Evolutionary conservation across 306 rosid species (phyloP), one percentile per base, ranked within the genome.

Genomic region (Cucurbita ficifolia): DNA sequence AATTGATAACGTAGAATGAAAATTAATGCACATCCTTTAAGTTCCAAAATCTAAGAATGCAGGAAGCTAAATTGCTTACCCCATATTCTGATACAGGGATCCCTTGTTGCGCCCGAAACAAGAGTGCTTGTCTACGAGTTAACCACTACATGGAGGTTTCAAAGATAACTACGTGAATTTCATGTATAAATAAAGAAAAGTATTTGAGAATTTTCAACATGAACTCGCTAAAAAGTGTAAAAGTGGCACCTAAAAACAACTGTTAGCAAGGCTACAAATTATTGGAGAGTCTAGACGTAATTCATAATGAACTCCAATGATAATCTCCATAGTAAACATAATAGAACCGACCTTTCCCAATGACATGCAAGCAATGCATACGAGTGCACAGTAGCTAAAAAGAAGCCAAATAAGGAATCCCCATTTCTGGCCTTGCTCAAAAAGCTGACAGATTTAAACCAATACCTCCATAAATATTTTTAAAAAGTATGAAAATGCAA

Each of bases 371-470:
- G 96, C 92, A 85, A 94, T 81, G 82, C 96, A 91, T 69, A 88
- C 50, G 14, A 94, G 92, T 56, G 95, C 92, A 79, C 96, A 88
- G 87, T 91, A 91, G 86, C 99, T 94, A 80, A 94, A 94, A 79
- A 94, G 96, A 69, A 94, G 84, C 99, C 99, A 94, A 78, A 94
- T 89, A 69, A 94, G 96, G 75, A 94, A 94, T 61, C 96, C 99
- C 99, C 99, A 94, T 79, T 89, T 94, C 87, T 91, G 97, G 72
- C 97, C 99, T 73, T 83, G 80, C 87, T 86, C 91, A 17, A 90
- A 97, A 83, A 94, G 79, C 99, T 94, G 87, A 79, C 70, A 70
- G 76, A 60, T 76, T 71, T 69, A 76, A 70, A 75, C 59, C 75
- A 72, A 83, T 73, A 76, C 72, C 48, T 48, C 33, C 80, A 59